phyloP scores from a whole-genome alignment of 345 rosid species.

The Ceriops zippeliana region DNA sequence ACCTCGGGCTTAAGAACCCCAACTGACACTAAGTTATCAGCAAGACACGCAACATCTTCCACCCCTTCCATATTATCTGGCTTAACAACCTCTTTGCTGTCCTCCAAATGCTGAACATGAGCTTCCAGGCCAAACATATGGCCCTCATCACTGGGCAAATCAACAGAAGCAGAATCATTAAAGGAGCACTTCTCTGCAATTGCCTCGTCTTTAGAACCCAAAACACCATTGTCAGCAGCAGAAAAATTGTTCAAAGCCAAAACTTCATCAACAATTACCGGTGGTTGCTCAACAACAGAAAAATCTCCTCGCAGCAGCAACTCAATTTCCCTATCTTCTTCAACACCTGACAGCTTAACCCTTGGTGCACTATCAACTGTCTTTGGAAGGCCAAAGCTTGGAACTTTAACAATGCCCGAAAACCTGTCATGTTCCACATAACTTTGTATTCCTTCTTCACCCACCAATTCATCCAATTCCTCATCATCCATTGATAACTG shows the following conservation, averaged over 20 bases:
- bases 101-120: slow-evolving; percentile 1
- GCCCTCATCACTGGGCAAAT: neutral
- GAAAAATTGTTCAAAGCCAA: slow-evolving; percentile 5
- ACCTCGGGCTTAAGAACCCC: slow-evolving; percentile 12
- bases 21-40: slow-evolving; percentile 4
- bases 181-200: slow-evolving; percentile 8
- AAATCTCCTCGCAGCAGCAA: slow-evolving; percentile 3
- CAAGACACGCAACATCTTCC: neutral
- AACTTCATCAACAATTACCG: neutral
- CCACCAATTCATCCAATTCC: slow-evolving; percentile 32
- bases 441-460: slow-evolving; percentile 32
- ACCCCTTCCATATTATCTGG: neutral
- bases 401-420: slow-evolving; percentile 29
- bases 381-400: slow-evolving; percentile 15
- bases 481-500: slow-evolving; percentile 65
- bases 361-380: slow-evolving; percentile 24
- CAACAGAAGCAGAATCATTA: slow-evolving; percentile 20
- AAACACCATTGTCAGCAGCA: slow-evolving; percentile 7
- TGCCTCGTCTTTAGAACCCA: slow-evolving; percentile 16
- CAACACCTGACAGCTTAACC: slow-evolving; percentile 20
- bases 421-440: slow-evolving; percentile 29
- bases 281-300: slow-evolving; percentile 5
- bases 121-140: neutral
- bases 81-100: neutral
- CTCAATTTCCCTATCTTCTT: slow-evolving; percentile 20